Conservation (phyloP, 495 filamentous ascomycete species). For the Aspergillus wentii region DNA sequence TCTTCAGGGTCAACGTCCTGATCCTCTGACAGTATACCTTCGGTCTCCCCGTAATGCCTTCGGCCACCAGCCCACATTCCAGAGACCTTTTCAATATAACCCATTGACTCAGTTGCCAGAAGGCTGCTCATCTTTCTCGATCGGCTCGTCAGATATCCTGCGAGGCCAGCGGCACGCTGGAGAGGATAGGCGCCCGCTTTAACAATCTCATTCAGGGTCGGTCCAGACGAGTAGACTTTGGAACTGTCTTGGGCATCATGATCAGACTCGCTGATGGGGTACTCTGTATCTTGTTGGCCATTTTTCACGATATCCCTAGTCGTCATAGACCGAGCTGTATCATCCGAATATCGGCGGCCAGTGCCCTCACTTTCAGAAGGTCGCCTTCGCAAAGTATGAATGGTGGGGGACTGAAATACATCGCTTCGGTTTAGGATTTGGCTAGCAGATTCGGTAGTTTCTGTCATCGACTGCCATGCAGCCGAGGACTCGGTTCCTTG, state of each 20-base stretch:
- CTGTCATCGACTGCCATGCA: conserved; percentile 66
- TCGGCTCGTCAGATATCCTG: conserved; percentile 72
- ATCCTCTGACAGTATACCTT: conserved; percentile 61
- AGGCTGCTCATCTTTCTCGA: conserved; percentile 79
- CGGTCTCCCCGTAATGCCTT: conserved; percentile 78
- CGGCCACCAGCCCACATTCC: conserved; percentile 94
- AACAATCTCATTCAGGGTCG: conserved; percentile 65
- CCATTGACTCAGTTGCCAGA: conserved; percentile 90
- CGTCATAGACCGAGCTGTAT: conserved; percentile 38
- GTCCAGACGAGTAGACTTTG: conserved; percentile 36
- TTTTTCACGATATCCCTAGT: no score
- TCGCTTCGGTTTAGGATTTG: conserved; percentile 84
- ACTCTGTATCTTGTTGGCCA: conserved; percentile 23
- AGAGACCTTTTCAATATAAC: conserved; percentile 94
- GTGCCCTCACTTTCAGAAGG: conserved; percentile 21
- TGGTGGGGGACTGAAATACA: conserved; percentile 83
- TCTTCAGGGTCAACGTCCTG: conserved; percentile 60
- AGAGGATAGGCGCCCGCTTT: conserved; percentile 75
- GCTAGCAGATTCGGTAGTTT: conserved; percentile 75
- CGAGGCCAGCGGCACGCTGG: conserved; percentile 79
- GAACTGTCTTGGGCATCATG: conserved; percentile 17
- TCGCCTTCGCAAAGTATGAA: conserved; percentile 39
- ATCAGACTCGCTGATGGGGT: conserved; percentile 15
- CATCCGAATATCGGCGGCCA: conserved; percentile 34
- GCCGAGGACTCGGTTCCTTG: conserved; percentile 64